phyloP scores from a whole-genome alignment of 495 filamentous ascomycete genomes.

The Margaritispora aquatica region DNA sequence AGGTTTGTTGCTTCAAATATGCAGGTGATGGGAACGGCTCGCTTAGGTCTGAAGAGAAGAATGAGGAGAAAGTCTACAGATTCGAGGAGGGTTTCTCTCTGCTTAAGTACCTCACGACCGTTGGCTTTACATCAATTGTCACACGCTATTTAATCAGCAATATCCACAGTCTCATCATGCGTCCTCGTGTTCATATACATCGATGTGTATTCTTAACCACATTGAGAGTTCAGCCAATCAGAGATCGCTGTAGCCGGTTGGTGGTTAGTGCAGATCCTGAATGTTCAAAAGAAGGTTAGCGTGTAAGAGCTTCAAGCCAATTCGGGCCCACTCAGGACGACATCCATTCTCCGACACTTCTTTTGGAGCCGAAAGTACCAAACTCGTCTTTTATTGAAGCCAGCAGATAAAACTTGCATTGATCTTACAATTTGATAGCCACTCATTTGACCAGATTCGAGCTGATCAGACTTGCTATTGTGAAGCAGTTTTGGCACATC shows the following conservation, averaged over 20 bases:
- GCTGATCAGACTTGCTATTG: too few species aligned
- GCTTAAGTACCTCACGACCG: constrained; percentile 8
- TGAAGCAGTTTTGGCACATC: too few species aligned
- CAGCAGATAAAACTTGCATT: too few species aligned
- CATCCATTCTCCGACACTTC: not conserved
- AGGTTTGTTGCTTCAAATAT: constrained; percentile 6
- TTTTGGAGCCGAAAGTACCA: too few species aligned
- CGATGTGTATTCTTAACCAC: not conserved
- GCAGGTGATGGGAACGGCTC: constrained; percentile 4
- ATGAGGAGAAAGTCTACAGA: constrained; percentile 2
- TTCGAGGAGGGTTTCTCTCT: constrained; percentile 4
- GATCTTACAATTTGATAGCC: too few species aligned
- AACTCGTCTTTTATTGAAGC: too few species aligned
- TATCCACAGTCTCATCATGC: not conserved
- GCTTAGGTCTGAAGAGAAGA: too few species aligned
- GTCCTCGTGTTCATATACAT: constrained; percentile 4
- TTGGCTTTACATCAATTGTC: constrained; percentile 1
- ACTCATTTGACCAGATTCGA: too few species aligned
- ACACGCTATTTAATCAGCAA: constrained; percentile 4
- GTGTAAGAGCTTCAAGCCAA: constrained; percentile 4
- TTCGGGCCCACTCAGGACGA: not conserved
- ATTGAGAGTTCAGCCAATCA: constrained; percentile 7
- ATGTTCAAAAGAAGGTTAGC: constrained; percentile 3
- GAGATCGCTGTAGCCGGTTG: not conserved
- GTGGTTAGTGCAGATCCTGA: not conserved